phyloP scores from a whole-genome alignment of 345 rosid genomes.

The Heritiera littoralis region DNA sequence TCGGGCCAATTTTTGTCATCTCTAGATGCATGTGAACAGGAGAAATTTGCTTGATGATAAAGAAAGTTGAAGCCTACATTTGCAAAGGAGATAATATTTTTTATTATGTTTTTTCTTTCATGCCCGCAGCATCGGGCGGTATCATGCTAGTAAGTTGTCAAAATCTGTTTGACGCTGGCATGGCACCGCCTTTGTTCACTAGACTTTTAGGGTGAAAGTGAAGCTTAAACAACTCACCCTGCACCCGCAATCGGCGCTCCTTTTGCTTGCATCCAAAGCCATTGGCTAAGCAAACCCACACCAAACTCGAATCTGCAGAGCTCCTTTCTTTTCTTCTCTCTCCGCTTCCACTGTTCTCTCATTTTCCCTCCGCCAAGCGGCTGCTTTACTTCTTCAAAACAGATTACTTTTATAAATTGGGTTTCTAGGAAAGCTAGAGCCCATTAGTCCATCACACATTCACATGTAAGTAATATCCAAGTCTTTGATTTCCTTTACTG shows the following conservation, averaged over 20 bases:
- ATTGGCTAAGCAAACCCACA: not conserved
- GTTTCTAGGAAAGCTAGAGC: not conserved
- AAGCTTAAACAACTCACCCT: slow-evolving; percentile 18
- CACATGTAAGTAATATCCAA: slow-evolving; percentile 25
- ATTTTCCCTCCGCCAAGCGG: not conserved
- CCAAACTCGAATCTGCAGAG: not conserved
- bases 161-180: slow-evolving; percentile 2
- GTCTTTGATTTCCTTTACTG: not conserved
- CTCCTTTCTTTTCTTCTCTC: not conserved
- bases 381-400: slow-evolving; percentile 3
- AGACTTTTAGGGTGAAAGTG: not conserved
- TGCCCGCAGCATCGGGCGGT: too few species aligned
- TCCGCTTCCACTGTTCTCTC: not conserved
- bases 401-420: slow-evolving; percentile 5
- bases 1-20: too few species aligned
- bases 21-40: too few species aligned
- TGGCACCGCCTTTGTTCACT: not conserved
- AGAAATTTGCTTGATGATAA: too few species aligned
- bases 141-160: not conserved
- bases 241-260: not conserved
- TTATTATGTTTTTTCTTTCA: too few species aligned
- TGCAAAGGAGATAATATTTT: too few species aligned
- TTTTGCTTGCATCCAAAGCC: not conserved
- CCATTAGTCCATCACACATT: slow-evolving; percentile 44
- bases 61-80: too few species aligned